Evolutionary conservation across 1,284 basidiomycete genomes (phyloP), one percentile per base, ranked within the genome.

Genomic region (Austroboletus sp.): DNA sequence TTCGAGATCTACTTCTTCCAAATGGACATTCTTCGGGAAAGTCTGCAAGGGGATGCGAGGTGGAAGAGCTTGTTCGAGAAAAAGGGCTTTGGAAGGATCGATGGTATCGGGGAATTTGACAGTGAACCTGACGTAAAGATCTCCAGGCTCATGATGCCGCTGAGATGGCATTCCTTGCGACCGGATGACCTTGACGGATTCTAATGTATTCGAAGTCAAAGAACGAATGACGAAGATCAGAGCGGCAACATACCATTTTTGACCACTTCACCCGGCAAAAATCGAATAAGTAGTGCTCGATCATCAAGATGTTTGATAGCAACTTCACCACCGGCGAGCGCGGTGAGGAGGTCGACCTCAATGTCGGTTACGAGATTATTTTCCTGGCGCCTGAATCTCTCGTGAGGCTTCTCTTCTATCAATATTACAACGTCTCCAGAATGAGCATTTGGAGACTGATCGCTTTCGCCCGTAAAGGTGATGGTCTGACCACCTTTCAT

Each of bases 401-500:
- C 83, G 67, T 98, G 94, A 7, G 86, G 81, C 70, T 93, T 95
- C 73, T 97, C 95, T 66, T 98, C 94, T 53, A 99, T 77, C 46
- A 98, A 89, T 57, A 99, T 98, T 48, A 98, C 80, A 15, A 99
- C 96, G 57, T 99, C 96, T 56, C 96, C 96, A 1, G 96, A 86
- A 48, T 89, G 79, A 31, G 89, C 83, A 30, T 78, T 85, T 5
- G 96, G 95, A 6, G 90, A 82, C 69, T 99, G 95, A 67, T 99
- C 96, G 59, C 89, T 93, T 74, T 98, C 96, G 49, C 96, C 95
- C 49, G 78, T 69, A 71, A 98, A 99, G 48, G 80, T 83, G 67
- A 99, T 93, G 17, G 92, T 94, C 71, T 98, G 93, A 26, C 96
- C 96, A 47, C 87, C 86, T 73, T 91, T 92, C 96, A 98, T 98